Evolutionary conservation across 345 rosid genomes (phyloP).

Genomic region (Moricandia moricandioides): DNA sequence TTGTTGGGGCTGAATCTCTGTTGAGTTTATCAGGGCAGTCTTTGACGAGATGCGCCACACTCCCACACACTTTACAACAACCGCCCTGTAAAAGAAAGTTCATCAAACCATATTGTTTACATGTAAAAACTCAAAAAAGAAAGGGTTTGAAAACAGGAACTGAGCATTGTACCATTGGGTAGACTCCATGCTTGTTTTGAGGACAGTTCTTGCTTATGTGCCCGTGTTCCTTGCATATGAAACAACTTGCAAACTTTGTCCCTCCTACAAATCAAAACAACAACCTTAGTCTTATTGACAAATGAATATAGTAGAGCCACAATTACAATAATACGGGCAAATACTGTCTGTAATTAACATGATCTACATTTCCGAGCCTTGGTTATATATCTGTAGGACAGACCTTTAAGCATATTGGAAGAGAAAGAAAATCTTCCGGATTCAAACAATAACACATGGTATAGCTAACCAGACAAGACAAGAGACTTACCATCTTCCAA

Average conservation of each 20-base stretch:
- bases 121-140: not conserved
- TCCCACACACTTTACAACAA: constrained; percentile 81
- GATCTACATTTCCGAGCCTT: too few relatives aligned
- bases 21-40: constrained; percentile 80
- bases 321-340: too few relatives aligned
- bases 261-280: constrained; percentile 49
- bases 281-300: too few relatives aligned
- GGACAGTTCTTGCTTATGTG: constrained; percentile 95
- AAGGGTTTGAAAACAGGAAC: not conserved
- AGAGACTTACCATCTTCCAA: constrained; percentile 61
- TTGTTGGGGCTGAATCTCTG: constrained; percentile 25
- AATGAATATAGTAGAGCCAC: too few relatives aligned
- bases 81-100: constrained; percentile 59
- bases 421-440: too few relatives aligned
- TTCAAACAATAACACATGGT: too few relatives aligned
- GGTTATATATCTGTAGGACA: too few relatives aligned
- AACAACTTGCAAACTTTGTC: constrained; percentile 46
- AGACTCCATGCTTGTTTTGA: constrained; percentile 75
- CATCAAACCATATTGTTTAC: not conserved
- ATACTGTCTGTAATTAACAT: too few relatives aligned
- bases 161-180: constrained; percentile 69
- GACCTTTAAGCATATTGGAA: too few relatives aligned
- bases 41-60: constrained; percentile 86
- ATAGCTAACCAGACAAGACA: not conserved
- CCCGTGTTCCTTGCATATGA: constrained; percentile 71